Conservation (phyloP, 768 basidiomycete species). For the Termitomyces heimii region DNA sequence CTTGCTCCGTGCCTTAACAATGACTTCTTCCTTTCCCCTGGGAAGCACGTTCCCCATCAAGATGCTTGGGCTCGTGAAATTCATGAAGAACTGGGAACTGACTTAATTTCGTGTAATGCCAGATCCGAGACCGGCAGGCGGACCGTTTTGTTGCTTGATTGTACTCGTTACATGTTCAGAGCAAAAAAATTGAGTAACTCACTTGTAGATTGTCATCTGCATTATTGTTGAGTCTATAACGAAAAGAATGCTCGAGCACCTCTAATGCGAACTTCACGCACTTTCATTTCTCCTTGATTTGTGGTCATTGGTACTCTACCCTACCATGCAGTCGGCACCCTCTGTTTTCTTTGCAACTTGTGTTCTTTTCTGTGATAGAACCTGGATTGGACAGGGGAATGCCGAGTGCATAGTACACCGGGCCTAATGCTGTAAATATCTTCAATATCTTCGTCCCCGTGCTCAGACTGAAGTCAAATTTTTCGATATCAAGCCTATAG, state of each 20-base stretch:
- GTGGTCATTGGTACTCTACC: too few relatives aligned
- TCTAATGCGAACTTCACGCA: background rate
- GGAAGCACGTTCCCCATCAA: background rate
- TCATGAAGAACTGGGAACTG: background rate
- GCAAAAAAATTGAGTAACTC: background rate
- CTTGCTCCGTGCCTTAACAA: background rate
- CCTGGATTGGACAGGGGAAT: too few relatives aligned
- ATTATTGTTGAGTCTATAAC: background rate
- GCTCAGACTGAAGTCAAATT: background rate
- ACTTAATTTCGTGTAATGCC: background rate
- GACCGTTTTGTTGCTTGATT: background rate
- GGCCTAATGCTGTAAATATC: background rate
- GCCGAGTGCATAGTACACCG: too few relatives aligned
- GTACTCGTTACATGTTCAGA: background rate
- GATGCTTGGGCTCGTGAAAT: background rate
- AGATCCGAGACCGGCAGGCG: background rate
- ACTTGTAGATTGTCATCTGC: background rate
- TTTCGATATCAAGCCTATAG: background rate
- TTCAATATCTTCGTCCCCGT: background rate
- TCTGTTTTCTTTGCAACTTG: too few relatives aligned
- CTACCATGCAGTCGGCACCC: too few relatives aligned
- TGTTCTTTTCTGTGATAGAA: too few relatives aligned
- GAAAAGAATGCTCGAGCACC: background rate
- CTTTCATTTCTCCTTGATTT: background rate
- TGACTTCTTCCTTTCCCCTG: background rate